phyloP scores from a whole-genome alignment of 1,139 yeast genomes.

The Scheffersomyces segobiensis region DNA sequence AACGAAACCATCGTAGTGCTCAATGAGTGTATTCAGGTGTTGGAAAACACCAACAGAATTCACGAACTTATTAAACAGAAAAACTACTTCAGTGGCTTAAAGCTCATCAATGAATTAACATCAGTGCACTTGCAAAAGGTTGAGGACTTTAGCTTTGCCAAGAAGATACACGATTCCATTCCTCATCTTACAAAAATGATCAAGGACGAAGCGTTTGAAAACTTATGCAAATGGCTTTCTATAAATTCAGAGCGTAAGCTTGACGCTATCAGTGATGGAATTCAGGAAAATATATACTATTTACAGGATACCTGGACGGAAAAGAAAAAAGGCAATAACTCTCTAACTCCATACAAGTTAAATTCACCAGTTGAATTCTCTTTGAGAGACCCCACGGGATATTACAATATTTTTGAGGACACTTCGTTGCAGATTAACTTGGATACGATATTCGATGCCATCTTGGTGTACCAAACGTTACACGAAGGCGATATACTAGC shows the following conservation, averaged over 20 bases:
- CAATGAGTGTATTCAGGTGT: conserved; percentile 72
- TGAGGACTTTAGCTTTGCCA: conserved; percentile 74
- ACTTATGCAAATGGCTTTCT: conserved; percentile 72
- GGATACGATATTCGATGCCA: conserved; percentile 76
- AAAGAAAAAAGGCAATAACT: conserved; percentile 27
- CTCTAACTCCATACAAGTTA: conserved; percentile 62
- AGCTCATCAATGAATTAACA: conserved; percentile 71
- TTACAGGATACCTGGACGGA: conserved; percentile 61
- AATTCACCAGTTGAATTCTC: conserved; percentile 86
- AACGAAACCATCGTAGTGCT: conserved; percentile 63
- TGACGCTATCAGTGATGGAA: conserved; percentile 56
- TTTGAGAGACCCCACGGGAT: conserved; percentile 55
- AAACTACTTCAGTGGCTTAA: conserved; percentile 84
- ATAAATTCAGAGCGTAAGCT: conserved; percentile 62
- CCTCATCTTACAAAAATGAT: conserved; percentile 78
- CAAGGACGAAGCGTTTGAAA: conserved; percentile 74
- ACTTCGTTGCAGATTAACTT: conserved; percentile 53
- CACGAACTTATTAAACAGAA: conserved; percentile 75
- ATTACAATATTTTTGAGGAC: conserved; percentile 49
- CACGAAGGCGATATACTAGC: conserved; percentile 63
- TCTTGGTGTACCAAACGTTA: conserved; percentile 76
- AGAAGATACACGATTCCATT: conserved; percentile 67
- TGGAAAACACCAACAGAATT: conserved; percentile 83
- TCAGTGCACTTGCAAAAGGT: conserved; percentile 70
- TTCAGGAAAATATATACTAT: conserved; percentile 54